These are phyloP conservation scores for Pleurotus ostreatus DNA, from an alignment of 768 basidiomycete genomes.

Conservation along the genomic window DNA sequence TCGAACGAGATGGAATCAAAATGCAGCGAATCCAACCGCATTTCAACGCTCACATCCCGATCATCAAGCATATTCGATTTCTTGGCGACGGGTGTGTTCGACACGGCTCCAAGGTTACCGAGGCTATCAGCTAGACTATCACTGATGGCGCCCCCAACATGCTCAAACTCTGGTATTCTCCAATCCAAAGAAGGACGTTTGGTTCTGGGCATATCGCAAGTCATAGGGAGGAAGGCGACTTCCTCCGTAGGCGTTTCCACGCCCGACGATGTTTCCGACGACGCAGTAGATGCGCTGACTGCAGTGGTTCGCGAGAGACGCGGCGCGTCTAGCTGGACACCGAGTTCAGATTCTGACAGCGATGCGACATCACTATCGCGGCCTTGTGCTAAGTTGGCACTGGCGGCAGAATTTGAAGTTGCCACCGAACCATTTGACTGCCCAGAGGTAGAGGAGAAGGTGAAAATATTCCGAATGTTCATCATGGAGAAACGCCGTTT, in stretches of 20 bases:
- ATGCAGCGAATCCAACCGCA: conserved; percentile 68
- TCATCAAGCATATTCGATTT: conserved; percentile 11
- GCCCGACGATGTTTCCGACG: not conserved
- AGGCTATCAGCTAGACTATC: not conserved
- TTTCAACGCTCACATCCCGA: conserved; percentile 50
- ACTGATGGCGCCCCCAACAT: not conserved
- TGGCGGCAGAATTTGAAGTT: conserved; percentile 8
- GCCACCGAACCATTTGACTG: conserved; percentile 1
- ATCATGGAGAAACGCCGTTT: conserved; percentile 34
- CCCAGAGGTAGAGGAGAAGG: conserved; percentile 21
- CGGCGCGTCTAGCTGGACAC: conserved; percentile 2
- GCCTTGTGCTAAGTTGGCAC: conserved; percentile 9
- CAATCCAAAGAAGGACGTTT: not conserved
- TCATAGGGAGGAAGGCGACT: conserved; percentile 17
- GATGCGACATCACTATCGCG: not conserved
- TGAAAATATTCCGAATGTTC: conserved; percentile 35
- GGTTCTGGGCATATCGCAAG: not conserved
- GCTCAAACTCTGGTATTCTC: conserved; percentile 4
- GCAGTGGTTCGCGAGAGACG: conserved; percentile 6
- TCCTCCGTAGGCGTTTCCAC: conserved; percentile 11
- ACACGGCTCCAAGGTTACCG: not conserved
- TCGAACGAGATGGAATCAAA: conserved; percentile 72
- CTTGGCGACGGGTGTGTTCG: not conserved
- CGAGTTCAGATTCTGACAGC: conserved; percentile 4
- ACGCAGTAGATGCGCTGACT: conserved; percentile 1